Evolutionary conservation across 257 asterid genomes (phyloP).

Genomic region (Pogostemon cablin): DNA sequence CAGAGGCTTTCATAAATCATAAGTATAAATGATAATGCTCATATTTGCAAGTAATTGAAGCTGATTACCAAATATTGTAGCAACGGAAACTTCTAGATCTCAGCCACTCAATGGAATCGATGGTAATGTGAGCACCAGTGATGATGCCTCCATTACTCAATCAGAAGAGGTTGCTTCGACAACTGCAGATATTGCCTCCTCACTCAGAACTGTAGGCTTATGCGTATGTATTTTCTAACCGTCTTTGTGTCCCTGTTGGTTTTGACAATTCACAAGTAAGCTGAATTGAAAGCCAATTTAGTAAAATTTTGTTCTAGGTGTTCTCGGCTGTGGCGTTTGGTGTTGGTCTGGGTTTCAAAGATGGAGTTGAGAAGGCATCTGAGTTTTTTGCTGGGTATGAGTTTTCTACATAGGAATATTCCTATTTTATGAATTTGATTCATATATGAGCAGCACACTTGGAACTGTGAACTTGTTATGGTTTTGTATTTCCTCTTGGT

Average conservation of each 20-base stretch:
- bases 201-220: conserved; percentile 78
- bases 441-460: not conserved
- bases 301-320: conserved; percentile 69
- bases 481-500: not conserved
- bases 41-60: conserved; percentile 24
- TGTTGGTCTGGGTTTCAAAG: conserved; percentile 80
- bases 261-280: conserved; percentile 30
- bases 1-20: conserved; percentile 27
- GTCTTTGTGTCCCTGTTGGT: conserved; percentile 14
- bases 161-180: conserved; percentile 42
- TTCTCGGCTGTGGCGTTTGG: conserved; percentile 90
- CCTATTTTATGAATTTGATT: not conserved
- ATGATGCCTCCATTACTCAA: conserved; percentile 39
- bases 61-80: conserved; percentile 45
- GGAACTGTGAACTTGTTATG: conserved; percentile 6
- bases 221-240: conserved; percentile 61
- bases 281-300: conserved; percentile 53
- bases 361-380: conserved; percentile 78
- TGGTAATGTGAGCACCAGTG: conserved; percentile 36
- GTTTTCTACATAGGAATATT: not conserved
- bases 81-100: conserved; percentile 38
- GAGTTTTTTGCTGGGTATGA: conserved; percentile 98
- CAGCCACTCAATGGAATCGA: conserved; percentile 42
- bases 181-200: conserved; percentile 54
- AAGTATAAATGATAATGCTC: conserved; percentile 9